Evolutionary conservation across 83 land plant genomes (phyloP).

Genomic region (Picea mariana): DNA sequence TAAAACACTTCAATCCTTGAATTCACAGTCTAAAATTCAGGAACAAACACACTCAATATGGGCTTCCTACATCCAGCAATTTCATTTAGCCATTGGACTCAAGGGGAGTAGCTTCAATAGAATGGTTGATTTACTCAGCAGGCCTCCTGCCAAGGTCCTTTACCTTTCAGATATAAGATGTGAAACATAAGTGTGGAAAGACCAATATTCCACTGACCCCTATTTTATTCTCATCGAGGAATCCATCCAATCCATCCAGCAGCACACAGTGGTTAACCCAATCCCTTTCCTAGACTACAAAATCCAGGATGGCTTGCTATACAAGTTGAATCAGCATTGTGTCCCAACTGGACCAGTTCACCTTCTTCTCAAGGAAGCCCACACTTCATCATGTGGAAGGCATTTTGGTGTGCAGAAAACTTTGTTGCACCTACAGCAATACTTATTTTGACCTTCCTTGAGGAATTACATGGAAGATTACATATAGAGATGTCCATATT

Average conservation of each 20-base stretch:
- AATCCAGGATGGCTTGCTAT: background rate
- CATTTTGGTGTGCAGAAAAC: background rate
- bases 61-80: background rate
- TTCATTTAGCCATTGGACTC: background rate
- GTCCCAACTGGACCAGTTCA: background rate
- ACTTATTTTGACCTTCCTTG: background rate
- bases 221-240: background rate
- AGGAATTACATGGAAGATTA: background rate
- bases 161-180: background rate
- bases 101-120: background rate
- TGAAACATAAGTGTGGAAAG: background rate
- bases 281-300: background rate
- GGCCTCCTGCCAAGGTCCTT: background rate
- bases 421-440: background rate
- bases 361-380: background rate
- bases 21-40: background rate
- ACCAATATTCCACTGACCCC: background rate
- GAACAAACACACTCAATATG: background rate
- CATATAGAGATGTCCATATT: background rate
- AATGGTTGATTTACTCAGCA: background rate
- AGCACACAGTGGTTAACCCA: background rate
- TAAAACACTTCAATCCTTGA: background rate
- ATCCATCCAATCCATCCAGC: background rate
- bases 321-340: background rate
- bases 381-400: background rate